Percentiles rank a stretch among this genome's conserved stretches.
These are phyloP conservation scores for Groenewaldozyma tartarivorans DNA, from an alignment of 805 yeast species.

Conservation along the genomic window DNA sequence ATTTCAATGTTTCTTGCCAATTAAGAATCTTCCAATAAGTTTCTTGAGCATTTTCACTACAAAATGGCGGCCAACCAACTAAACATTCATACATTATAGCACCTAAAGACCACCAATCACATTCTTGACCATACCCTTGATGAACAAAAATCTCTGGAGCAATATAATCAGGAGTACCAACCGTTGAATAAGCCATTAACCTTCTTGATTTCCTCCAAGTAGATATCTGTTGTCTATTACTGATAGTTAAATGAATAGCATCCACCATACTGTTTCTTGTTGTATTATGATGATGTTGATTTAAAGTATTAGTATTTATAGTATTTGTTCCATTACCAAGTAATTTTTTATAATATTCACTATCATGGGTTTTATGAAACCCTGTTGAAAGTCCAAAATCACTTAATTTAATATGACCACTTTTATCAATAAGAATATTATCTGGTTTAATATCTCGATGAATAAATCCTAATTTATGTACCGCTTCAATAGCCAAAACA, in stretches of 20 bases:
- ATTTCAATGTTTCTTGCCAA: constrained; percentile 79
- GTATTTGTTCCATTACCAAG: constrained; percentile 34
- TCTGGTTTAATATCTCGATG: constrained; percentile 98
- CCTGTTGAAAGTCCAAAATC: constrained; percentile 85
- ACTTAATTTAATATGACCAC: constrained; percentile 57
- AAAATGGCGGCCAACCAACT: constrained; percentile 96
- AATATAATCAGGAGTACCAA: constrained; percentile 92
- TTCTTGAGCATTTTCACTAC: constrained; percentile 90
- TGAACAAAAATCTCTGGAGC: constrained; percentile 91
- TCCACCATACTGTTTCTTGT: constrained; percentile 76
- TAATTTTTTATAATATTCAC: constrained; percentile 73
- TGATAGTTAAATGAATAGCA: constrained; percentile 90
- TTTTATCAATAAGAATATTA: constrained; percentile 77
- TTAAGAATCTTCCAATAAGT: constrained; percentile 84
- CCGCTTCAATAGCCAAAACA: constrained; percentile 88
- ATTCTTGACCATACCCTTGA: constrained; percentile 93
- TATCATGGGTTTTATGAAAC: constrained; percentile 89
- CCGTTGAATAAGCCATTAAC: constrained; percentile 91
- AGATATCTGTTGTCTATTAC: constrained; percentile 89
- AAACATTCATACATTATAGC: constrained; percentile 95
- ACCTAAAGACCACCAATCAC: constrained; percentile 98
- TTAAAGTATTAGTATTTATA: constrained; percentile 8
- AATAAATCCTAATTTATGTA: constrained; percentile 86
- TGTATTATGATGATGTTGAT: background rate
- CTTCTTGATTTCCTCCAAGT: constrained; percentile 92